phyloP scores from a whole-genome alignment of 2,329 filamentous ascomycete species.

The Ceratocystis huliohia region DNA sequence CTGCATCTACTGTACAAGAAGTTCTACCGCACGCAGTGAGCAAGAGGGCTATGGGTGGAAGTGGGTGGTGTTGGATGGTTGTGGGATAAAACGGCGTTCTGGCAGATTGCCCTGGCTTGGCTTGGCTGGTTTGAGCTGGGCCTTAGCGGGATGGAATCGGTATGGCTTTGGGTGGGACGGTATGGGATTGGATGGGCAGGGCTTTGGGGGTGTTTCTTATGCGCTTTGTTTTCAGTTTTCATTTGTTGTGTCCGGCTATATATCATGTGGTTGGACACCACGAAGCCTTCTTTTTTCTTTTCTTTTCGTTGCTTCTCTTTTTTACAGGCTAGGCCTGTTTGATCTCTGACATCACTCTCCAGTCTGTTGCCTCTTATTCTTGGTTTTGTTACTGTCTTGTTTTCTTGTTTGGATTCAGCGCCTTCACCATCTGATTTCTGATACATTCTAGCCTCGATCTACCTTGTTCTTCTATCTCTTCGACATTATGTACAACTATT shows the following conservation, averaged over 20 bases:
- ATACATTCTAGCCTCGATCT: neutral
- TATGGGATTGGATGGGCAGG: neutral
- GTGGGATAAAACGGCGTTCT: conserved; percentile 3
- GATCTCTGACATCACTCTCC: conserved; percentile 2
- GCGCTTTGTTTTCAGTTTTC: neutral
- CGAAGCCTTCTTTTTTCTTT: neutral
- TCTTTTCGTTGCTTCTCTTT: neutral
- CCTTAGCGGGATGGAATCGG: neutral
- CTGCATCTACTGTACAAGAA: conserved; percentile 98
- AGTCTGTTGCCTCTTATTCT: neutral
- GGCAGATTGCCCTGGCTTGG: neutral
- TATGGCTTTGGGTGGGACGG: neutral
- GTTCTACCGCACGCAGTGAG: conserved; percentile 68
- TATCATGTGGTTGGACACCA: conserved; percentile 8
- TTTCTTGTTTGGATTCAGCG: neutral
- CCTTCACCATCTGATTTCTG: neutral
- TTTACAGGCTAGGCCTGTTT: neutral
- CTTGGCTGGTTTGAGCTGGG: neutral
- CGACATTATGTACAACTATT: too few species aligned
- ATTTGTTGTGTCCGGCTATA: conserved; percentile 1
- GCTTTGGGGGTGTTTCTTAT: neutral
- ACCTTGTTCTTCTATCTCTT: too few species aligned
- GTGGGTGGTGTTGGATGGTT: neutral
- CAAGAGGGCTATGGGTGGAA: neutral
- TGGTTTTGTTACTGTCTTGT: neutral